Evolutionary conservation across 106 monocot genomes (phyloP), one percentile per base, ranked within the genome.

Genomic region (Apostasia shenzhenica): DNA sequence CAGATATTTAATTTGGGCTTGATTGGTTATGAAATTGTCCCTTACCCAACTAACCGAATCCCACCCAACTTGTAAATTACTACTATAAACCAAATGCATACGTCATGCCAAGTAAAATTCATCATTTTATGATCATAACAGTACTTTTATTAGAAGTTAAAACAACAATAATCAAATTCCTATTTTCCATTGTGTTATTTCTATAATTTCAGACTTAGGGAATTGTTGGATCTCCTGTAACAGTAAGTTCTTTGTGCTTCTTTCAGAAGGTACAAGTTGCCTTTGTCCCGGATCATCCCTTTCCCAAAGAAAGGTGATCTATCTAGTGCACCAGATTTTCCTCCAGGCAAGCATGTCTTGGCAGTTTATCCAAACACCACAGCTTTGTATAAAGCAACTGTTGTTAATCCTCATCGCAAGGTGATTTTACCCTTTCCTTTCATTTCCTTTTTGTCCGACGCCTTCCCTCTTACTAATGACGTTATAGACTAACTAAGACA

Each of bases 351-450:
- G 55, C 84, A 85, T 79, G 99, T 99, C 44, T 85, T 93, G 77
- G 99, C 99, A 51, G 92, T 99, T 44, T 99, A 93, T 78, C 99
- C 99, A 66, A 81, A 83, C 55, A 99, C 99, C 41, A 93, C 97
- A 71, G 93, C 99, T 70, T 80, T 99, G 65, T 99, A 99, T 46
- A 93, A 85, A 78, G 99, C 99, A 71, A 99, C 99, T 71, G 93
- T 99, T 48, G 92, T 82, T 12, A 88, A 91, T 78, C 38, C 85
- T 54, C 85, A 82, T 63, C 89, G 99, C 26, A 99, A 99, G 99
- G 99, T 99, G 83, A 68, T 62, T 8, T 66, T 37, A 9, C 9
- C 6, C 43, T 62, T 62, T 62, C 4, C 26, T 26, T 26, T 0
- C 41, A 2, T 61, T 11, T 13, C 13, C 12, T 62, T 5, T n/a